Evolutionary conservation across 1,284 basidiomycete genomes (phyloP), one percentile per base, ranked within the genome.

Genomic region (Trametes pubescens): DNA sequence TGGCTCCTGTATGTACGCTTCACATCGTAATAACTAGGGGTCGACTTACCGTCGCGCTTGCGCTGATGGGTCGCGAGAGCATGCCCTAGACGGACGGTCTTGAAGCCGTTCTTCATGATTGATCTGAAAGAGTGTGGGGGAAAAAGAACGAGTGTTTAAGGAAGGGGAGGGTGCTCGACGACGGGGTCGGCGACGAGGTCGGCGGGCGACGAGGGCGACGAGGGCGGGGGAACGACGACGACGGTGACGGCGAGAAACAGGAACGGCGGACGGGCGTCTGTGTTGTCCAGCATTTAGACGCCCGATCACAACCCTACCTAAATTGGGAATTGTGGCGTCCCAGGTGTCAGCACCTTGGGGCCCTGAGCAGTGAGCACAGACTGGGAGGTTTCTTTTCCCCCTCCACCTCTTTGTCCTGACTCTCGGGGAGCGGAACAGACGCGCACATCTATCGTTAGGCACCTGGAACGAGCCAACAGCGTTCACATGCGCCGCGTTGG

Each of bases 1-100:
- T 18, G 21, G 43, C 37, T 10, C 37, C 11, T 38, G 14, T 38
- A 38, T 38, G 37, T 10, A 38, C 3, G 37, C 37, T 13, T 38
- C 37, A 4, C 18, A 38, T 38, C 37, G 10, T 38, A 16, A 8
- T 4, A 43, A 13, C 47, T 35, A 32, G 32, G 21, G 11, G 14
- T 14, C 11, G 3, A 58, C 69, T 69, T 52, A 72, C 71, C 58
- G 54, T 68, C 69, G 38, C 71, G 71, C 57, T 70, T 70, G 57
- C 47, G 62, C 26, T 66, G 59, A 29, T 66, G 62, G 40, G 46
- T 47, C 21, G 55, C 66, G 24, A 56, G 63, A 29, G 63, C 64
- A 47, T 70, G 71, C 24, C 71, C 71, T 14, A 65, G 46, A 32
- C 68, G 68, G 38, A 71, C 61, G 13, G 57, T 67, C 60, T 67